Percentiles rank a stretch among this genome's conserved stretches.
Evolutionary conservation across 2,329 filamentous ascomycete genomes (phyloP).

Genomic region (Fusarium sp.): DNA sequence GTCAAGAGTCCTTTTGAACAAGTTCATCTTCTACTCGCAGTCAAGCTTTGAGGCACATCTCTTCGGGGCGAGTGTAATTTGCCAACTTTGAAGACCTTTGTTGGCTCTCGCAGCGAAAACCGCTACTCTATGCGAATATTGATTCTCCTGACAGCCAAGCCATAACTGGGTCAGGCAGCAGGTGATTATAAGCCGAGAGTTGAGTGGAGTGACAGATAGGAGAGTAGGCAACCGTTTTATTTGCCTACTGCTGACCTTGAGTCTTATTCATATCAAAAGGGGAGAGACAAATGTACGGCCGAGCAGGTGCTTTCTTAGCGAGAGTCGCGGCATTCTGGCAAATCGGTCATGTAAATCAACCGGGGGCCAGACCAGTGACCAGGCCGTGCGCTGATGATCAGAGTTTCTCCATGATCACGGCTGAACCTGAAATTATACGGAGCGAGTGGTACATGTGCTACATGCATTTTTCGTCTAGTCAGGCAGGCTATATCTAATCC

Average conservation of each 20-base stretch:
- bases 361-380: neutral
- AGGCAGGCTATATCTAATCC: neutral
- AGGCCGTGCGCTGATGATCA: neutral
- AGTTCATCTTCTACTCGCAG: neutral
- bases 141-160: neutral
- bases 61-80: neutral
- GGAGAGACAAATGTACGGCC: neutral
- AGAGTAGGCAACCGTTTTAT: neutral
- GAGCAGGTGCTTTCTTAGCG: neutral
- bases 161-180: neutral
- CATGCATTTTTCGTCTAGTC: neutral
- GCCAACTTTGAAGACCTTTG: neutral
- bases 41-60: neutral
- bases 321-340: neutral
- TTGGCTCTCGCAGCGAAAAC: neutral
- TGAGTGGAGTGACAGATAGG: neutral
- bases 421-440: neutral
- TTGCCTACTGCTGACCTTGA: neutral
- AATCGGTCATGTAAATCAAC: neutral
- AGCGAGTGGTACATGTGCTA: neutral
- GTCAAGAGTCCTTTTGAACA: neutral
- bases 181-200: neutral
- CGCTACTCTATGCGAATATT: neutral
- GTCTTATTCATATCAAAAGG: neutral
- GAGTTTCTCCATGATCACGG: neutral